A percentile compares a stretch with the other conserved stretches of the same genome.
phyloP scores from a whole-genome alignment of 164 flowering plant species.

The Macadamia integrifolia region DNA sequence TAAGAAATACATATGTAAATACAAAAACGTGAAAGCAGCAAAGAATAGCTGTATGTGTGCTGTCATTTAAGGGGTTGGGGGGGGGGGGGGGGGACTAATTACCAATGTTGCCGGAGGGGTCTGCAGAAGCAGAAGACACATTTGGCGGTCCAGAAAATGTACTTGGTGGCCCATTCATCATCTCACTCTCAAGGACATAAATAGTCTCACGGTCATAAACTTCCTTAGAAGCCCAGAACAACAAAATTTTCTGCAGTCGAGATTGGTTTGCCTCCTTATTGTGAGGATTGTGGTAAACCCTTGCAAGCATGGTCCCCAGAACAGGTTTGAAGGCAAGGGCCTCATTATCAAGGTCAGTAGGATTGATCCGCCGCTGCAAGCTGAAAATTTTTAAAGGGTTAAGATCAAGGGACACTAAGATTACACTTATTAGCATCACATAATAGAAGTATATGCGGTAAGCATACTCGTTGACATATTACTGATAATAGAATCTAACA shows the following conservation, averaged over 20 bases:
- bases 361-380: slow-evolving; percentile 68
- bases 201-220: slow-evolving; percentile 86
- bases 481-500: too few relatives aligned
- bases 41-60: neutral
- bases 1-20: too few relatives aligned
- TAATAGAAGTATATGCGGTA: too few relatives aligned
- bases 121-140: slow-evolving; percentile 38
- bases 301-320: slow-evolving; percentile 86
- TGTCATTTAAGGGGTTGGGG: neutral
- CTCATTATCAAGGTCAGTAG: slow-evolving; percentile 82
- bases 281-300: slow-evolving; percentile 86
- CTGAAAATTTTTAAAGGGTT: slow-evolving; percentile 36
- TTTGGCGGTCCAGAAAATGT: slow-evolving; percentile 42
- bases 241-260: slow-evolving; percentile 77
- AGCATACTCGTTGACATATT: neutral
- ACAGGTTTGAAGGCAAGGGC: slow-evolving; percentile 94
- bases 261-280: slow-evolving; percentile 89
- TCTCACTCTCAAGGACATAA: slow-evolving; percentile 66
- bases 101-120: slow-evolving; percentile 42
- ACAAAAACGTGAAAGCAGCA: neutral
- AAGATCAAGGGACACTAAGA: slow-evolving; percentile 8
- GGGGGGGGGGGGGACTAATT: slow-evolving; percentile 5
- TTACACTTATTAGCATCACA: neutral
- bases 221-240: slow-evolving; percentile 98
- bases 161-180: slow-evolving; percentile 63